Conservation (phyloP, 202 grass and related monocot species). For the Sporobolus alterniflorus region DNA sequence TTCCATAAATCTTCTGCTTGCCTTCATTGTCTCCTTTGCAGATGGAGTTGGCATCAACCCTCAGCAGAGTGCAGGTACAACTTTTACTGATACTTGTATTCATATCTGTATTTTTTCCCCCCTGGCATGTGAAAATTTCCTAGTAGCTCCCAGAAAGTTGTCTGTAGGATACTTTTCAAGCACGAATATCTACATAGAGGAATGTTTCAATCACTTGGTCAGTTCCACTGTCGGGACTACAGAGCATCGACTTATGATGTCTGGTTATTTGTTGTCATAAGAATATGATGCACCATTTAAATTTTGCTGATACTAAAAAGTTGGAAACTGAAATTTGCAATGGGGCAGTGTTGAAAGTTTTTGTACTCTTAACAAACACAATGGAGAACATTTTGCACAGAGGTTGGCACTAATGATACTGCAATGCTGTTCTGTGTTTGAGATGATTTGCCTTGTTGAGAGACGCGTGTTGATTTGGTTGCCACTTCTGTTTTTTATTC, state of each 20-base stretch:
- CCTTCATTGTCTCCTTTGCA: conserved; percentile 19
- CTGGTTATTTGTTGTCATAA: neutral
- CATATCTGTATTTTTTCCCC: neutral
- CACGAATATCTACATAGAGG: neutral
- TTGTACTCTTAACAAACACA: neutral
- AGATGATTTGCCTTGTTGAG: neutral
- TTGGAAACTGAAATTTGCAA: neutral
- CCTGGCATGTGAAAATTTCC: neutral
- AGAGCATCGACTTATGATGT: neutral
- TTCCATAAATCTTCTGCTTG: neutral
- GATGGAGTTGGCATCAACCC: conserved; percentile 99
- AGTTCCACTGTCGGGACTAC: neutral
- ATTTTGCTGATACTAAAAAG: neutral
- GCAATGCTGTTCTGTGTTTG: neutral
- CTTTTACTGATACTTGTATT: neutral
- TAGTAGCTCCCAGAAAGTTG: neutral
- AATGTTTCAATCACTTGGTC: neutral
- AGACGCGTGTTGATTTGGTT: neutral
- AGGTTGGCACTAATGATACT: neutral
- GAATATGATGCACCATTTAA: neutral
- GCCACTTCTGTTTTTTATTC: neutral
- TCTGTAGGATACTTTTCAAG: neutral
- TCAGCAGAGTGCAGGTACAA: conserved; percentile 95
- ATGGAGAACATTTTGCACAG: neutral
- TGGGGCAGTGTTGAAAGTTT: neutral